Evolutionary conservation across 768 basidiomycete species (phyloP).

Genomic region (Suillus variegatus): DNA sequence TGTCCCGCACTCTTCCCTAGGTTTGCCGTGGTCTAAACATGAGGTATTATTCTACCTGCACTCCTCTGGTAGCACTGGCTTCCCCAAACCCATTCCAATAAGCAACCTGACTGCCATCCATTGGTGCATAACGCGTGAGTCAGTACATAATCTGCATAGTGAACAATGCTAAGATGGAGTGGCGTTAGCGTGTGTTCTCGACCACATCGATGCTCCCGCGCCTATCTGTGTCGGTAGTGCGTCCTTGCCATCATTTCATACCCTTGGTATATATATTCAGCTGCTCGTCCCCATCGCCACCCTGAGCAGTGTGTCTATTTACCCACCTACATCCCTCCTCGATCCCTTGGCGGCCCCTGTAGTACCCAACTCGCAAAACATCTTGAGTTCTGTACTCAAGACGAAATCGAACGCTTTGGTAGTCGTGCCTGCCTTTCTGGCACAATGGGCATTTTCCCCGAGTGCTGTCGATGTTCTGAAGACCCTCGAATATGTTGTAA

Average conservation of each 20-base stretch:
- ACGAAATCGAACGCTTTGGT: slow-evolving; percentile 33
- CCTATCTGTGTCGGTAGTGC: slow-evolving; percentile 24
- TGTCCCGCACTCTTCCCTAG: slow-evolving; percentile 15
- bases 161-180: not conserved
- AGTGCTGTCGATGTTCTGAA: slow-evolving; percentile 28
- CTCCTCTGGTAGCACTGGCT: slow-evolving; percentile 51
- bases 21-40: slow-evolving; percentile 26
- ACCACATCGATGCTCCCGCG: slow-evolving; percentile 9
- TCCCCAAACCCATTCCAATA: slow-evolving; percentile 47
- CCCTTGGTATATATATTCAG: slow-evolving; percentile 17
- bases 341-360: slow-evolving; percentile 31
- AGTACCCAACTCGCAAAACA: slow-evolving; percentile 40
- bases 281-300: slow-evolving; percentile 23
- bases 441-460: slow-evolving; percentile 34
- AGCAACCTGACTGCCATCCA: slow-evolving; percentile 36
- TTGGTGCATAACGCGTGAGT: slow-evolving; percentile 38
- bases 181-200: slow-evolving; percentile 8
- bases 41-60: slow-evolving; percentile 45
- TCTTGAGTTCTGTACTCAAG: slow-evolving; percentile 35
- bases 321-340: slow-evolving; percentile 26
- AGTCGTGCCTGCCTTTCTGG: slow-evolving; percentile 40
- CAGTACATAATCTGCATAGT: not conserved
- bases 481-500: slow-evolving; percentile 30
- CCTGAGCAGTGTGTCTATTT: slow-evolving; percentile 21
- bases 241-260: slow-evolving; percentile 30